These are phyloP conservation scores for Alternaria arbusti DNA, from an alignment of 2,329 filamentous ascomycete genomes.

Conservation along the genomic window DNA sequence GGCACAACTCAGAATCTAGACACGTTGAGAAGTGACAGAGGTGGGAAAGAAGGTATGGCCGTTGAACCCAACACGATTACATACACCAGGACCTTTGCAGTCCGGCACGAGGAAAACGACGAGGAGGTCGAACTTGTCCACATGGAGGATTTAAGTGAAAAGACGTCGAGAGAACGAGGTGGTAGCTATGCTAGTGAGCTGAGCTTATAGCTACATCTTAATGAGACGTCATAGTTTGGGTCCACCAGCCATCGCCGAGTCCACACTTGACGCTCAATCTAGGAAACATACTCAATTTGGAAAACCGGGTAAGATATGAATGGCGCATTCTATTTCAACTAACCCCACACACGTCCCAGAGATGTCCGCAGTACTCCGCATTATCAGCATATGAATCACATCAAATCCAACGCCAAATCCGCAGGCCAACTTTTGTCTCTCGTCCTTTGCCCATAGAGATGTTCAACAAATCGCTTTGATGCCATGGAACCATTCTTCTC, in stretches of 20 bases:
- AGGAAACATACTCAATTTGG: background rate
- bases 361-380: background rate
- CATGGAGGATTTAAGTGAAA: background rate
- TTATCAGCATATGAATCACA: background rate
- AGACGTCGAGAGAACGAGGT: background rate
- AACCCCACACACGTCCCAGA: background rate
- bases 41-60: background rate
- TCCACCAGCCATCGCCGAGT: background rate
- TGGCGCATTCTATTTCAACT: background rate
- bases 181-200: background rate
- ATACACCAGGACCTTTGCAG: conserved; percentile 6
- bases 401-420: background rate
- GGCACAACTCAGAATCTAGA: conserved; percentile 16
- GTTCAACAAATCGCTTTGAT: background rate
- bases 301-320: background rate
- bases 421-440: background rate
- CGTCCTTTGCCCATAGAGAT: background rate
- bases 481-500: background rate
- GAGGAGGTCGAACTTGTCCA: background rate
- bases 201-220: background rate
- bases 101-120: conserved; percentile 6
- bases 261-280: background rate
- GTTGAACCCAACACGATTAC: conserved; percentile 3
- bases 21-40: background rate
- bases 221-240: background rate